Evolutionary conservation across 2,329 filamentous ascomycete genomes (phyloP), one percentile per base, ranked within the genome.

Genomic region (Claviceps maximensis): DNA sequence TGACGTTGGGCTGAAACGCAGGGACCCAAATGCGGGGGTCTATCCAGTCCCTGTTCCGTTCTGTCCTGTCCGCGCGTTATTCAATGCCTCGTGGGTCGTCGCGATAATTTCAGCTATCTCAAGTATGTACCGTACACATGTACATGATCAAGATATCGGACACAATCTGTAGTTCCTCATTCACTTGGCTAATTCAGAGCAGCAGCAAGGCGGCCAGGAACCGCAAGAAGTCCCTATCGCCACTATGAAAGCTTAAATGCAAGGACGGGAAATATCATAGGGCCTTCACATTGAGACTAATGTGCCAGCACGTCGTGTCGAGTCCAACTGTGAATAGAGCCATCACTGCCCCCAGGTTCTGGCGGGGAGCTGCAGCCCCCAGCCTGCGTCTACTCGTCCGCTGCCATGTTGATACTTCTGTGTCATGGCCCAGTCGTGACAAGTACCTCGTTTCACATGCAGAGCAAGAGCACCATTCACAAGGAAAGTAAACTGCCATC

Each of bases 1-100:
- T 15, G 4, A 52, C 25, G 13, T 48, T 48, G 50, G 50, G 50
- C 50, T 52, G 50, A 45, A 33, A 52, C 27, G 38, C 19, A 31
- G 19, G 44, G 21, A 42, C 45, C 45, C 21, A 44, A 52, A 36
- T 27, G 36, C 50, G 33, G 45, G 50, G 36, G 29, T 48, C 48
- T 38, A 1, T 41, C 23, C 41, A 38, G 10, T 29, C 36, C 25
- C 36, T 21, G 17, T 12, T 31, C 17, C 45, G 2, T 25, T 15
- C 17, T 40, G n/a, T n/a, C 13, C 13, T 23, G 31, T 49, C 31
- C 21, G 33, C 23, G 12, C 12, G 6, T 49, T 13, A 45, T 27
- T 17, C 2, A 29, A 48, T 29, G 48, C 23, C 48, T 25, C 36
- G 7, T 21, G 36, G 33, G 13, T 25, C 36, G 12, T 31, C 36